These are phyloP conservation scores for Gomphus sp. DNA, from an alignment of 1,284 basidiomycete genomes.

Conservation along the genomic window DNA sequence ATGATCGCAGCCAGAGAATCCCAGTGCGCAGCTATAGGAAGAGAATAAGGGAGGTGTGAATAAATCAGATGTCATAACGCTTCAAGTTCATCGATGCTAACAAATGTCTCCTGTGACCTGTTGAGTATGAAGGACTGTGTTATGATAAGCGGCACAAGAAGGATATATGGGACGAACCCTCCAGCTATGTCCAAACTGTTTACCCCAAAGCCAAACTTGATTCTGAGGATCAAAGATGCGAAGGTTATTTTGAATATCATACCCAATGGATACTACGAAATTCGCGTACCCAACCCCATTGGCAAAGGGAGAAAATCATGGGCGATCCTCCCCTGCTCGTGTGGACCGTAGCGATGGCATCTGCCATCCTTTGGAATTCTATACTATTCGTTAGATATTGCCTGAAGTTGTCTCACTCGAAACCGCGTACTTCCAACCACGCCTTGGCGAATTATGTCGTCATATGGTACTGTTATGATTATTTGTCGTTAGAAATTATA, in stretches of 20 bases:
- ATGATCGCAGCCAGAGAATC: slow-evolving; percentile 30
- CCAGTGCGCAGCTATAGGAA: slow-evolving; percentile 22
- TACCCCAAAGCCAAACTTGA: slow-evolving; percentile 48
- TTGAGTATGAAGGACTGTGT: background rate
- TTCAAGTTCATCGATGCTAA: background rate
- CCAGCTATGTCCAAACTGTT: slow-evolving; percentile 35
- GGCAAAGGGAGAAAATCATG: slow-evolving; percentile 39
- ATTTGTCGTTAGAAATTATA: background rate
- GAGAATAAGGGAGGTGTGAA: background rate
- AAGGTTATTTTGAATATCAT: background rate
- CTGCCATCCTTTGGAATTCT: slow-evolving; percentile 42
- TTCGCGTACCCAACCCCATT: slow-evolving; percentile 39
- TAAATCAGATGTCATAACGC: too few species aligned
- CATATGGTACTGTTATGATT: slow-evolving; percentile 33
- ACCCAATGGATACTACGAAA: background rate
- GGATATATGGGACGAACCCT: slow-evolving; percentile 23
- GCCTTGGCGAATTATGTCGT: slow-evolving; percentile 35
- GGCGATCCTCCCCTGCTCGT: slow-evolving; percentile 29
- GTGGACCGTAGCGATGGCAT: slow-evolving; percentile 34
- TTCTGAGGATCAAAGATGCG: slow-evolving; percentile 25
- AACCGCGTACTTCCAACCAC: slow-evolving; percentile 37
- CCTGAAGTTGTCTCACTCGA: background rate
- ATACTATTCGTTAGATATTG: background rate
- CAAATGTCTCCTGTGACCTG: slow-evolving; percentile 27
- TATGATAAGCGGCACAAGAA: background rate